Evolutionary conservation across 163 green algal genomes (phyloP).

Genomic region (Chlorella variabilis): DNA sequence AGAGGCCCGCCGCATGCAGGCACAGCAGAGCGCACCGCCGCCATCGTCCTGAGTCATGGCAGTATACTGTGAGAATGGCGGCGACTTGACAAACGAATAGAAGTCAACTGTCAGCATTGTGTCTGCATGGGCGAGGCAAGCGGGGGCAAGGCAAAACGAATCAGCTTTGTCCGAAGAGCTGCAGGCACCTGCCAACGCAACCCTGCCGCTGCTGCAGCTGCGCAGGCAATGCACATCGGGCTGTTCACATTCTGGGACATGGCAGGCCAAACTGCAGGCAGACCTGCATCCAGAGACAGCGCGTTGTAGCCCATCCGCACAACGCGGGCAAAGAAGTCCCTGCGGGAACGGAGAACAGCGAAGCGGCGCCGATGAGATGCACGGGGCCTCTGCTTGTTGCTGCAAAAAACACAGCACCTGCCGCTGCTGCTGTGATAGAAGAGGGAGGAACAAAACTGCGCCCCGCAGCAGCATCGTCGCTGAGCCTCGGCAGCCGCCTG

Average conservation of each 20-base stretch:
- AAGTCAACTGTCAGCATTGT: neutral
- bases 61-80: neutral
- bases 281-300: neutral
- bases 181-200: neutral
- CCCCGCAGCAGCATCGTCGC: no score
- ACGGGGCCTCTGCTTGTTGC: neutral
- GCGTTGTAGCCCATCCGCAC: neutral
- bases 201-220: no score
- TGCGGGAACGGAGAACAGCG: neutral
- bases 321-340: slow-evolving; percentile 8
- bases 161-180: no score
- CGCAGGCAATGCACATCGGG: no score
- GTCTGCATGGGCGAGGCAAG: neutral
- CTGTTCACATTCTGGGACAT: neutral
- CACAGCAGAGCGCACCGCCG: neutral
- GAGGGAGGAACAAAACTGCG: no score
- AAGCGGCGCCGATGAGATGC: no score
- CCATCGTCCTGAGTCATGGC: neutral
- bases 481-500: no score
- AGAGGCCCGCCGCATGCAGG: neutral
- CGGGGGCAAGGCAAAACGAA: no score
- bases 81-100: neutral
- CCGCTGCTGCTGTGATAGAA: no score
- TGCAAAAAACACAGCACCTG: no score
- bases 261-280: neutral